Evolutionary conservation across 2,329 filamentous ascomycete species (phyloP), one percentile per base, ranked within the genome.

Genomic region (Leptosphaerulina australis): DNA sequence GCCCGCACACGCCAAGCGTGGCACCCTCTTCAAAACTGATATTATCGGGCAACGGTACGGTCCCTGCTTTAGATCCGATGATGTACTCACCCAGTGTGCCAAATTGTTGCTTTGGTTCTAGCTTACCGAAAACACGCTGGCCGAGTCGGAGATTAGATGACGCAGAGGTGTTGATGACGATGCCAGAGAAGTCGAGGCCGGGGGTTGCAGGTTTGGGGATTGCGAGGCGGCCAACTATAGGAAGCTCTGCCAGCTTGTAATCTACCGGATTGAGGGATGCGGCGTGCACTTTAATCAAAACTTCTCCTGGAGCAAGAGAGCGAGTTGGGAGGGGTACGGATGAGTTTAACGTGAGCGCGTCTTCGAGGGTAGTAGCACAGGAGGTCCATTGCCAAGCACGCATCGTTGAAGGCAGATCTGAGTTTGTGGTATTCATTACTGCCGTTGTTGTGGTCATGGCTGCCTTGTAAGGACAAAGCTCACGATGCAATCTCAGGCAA

Each of bases 251-350:
- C 3, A 61, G 36, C 30, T 65, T 65, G 53, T 59, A 59, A 46
- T 65, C 62, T 1, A 63, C 58, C 9, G 59, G 62, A 34, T 65
- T 65, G n/a, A 65, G 45, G 3, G 62, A 55, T 14, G 59, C 60
- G 30, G 47, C 39, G 29, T 61, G 45, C 2, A 63, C 49, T n/a
- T 54, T 45, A 11, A 63, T 48, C 0, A 61, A 43, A 18, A 40
- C 58, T 20, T 58, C 58, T 24, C 58, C 56, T 5, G 48, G 8
- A 4, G 24, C 15, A 1, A 65, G 50, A 9, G 43, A 18, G 3
- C 35, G 50, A 26, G 18, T 45, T 3, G 55, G 60, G 8, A 56
- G 41, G 0, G 40, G 40, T 24, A 54, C 50, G 5, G 50, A 39
- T 1, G 34, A 3, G 33, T 61, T 57, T 1, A 62, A 41, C 2